Evolutionary conservation across 768 basidiomycete genomes (phyloP).

Genomic region (Kwoniella heveanensis): DNA sequence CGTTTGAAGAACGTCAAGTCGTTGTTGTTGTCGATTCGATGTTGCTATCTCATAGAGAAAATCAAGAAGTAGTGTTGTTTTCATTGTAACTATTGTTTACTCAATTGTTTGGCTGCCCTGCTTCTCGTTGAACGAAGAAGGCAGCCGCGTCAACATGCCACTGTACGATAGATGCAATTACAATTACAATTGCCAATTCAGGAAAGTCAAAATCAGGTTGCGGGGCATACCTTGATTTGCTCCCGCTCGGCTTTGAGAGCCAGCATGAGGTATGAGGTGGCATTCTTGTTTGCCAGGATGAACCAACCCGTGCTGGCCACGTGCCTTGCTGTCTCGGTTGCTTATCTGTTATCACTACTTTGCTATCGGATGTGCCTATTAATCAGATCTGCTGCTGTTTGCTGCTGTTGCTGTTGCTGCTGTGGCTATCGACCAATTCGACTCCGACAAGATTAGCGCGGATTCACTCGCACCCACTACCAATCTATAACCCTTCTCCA

Average conservation of each 20-base stretch:
- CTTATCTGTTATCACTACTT: not conserved
- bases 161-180: no score
- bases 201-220: no score
- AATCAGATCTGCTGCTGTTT: not conserved
- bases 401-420: no score
- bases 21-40: no score
- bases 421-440: not conserved
- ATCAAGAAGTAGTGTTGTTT: not conserved
- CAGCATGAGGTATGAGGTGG: not conserved
- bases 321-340: not conserved
- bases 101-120: conserved; percentile 1
- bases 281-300: not conserved
- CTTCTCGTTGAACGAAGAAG: conserved; percentile 10
- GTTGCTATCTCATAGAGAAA: no score
- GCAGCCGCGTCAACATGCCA: conserved; percentile 20
- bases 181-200: no score
- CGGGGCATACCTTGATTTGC: no score
- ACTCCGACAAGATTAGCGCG: not conserved
- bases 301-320: no score
- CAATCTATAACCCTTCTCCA: not conserved
- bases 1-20: no score
- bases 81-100: conserved; percentile 5
- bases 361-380: not conserved
- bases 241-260: no score
- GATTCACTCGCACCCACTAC: not conserved